A percentile compares a stretch with the other conserved stretches of the same genome.
Evolutionary conservation across 495 filamentous ascomycete species (phyloP).

Genomic region (Penicillium longicatenatum): DNA sequence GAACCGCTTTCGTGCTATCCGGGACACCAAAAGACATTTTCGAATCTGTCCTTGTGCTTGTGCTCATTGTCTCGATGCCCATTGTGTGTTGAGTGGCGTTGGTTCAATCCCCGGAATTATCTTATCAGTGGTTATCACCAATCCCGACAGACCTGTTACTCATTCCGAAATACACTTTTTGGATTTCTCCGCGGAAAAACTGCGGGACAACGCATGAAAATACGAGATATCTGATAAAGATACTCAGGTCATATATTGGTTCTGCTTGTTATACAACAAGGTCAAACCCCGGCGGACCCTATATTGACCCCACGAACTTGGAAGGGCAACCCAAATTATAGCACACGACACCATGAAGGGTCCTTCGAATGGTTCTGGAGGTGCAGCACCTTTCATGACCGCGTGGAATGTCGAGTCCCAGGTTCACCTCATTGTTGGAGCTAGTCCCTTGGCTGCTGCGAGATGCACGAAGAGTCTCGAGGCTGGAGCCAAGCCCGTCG

Average conservation of each 20-base stretch:
- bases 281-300: not conserved
- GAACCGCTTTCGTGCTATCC: not conserved
- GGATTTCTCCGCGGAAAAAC: constrained; percentile 38
- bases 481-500: constrained; percentile 81
- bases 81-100: not conserved
- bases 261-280: not conserved
- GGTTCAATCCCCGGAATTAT: not conserved
- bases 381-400: constrained; percentile 63
- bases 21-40: not conserved
- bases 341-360: constrained; percentile 37
- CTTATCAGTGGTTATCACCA: constrained; percentile 34
- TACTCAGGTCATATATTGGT: not conserved
- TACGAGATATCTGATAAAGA: not conserved
- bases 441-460: constrained; percentile 81
- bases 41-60: not conserved
- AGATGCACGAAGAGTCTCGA: constrained; percentile 78
- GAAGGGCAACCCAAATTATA: constrained; percentile 23
- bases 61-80: not conserved
- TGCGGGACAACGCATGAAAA: not conserved
- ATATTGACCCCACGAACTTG: constrained; percentile 1
- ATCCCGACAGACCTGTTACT: constrained; percentile 28
- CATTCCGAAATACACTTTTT: constrained; percentile 22
- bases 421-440: constrained; percentile 83
- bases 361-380: constrained; percentile 25
- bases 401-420: constrained; percentile 74